Percentiles rank a stretch among this genome's conserved stretches.
These are phyloP conservation scores for Lathyrus oleraceus DNA, from an alignment of 306 rosid species.

Conservation along the genomic window DNA sequence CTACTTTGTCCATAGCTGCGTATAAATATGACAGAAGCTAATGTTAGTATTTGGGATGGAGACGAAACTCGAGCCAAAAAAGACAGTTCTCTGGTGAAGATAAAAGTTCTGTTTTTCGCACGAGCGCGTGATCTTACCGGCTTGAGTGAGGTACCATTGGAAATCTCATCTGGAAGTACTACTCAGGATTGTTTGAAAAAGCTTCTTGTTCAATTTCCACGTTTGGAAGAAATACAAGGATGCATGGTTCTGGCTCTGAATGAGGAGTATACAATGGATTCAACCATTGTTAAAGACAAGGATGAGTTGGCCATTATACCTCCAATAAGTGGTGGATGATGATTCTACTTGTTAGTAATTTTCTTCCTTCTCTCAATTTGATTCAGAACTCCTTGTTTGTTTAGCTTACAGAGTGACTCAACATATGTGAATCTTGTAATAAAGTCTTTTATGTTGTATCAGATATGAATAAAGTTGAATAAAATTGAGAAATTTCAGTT, in stretches of 20 bases:
- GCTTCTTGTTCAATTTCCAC: slow-evolving; percentile 63
- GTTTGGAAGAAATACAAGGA: slow-evolving; percentile 67
- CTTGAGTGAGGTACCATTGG: slow-evolving; percentile 58
- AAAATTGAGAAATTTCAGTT: neutral
- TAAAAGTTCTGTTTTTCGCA: slow-evolving; percentile 80
- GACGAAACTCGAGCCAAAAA: slow-evolving; percentile 24
- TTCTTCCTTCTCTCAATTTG: slow-evolving; percentile 1
- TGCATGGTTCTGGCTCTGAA: slow-evolving; percentile 85
- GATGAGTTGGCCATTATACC: slow-evolving; percentile 90
- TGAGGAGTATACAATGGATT: slow-evolving; percentile 69
- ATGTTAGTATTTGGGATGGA: slow-evolving; percentile 17
- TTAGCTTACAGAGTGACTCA: neutral
- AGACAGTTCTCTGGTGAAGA: slow-evolving; percentile 43
- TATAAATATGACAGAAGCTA: slow-evolving; percentile 33
- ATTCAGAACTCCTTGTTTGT: neutral
- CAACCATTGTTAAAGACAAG: slow-evolving; percentile 57
- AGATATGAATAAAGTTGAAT: neutral
- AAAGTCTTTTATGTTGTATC: neutral
- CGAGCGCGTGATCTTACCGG: slow-evolving; percentile 87
- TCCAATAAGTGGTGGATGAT: slow-evolving; percentile 84
- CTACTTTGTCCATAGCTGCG: neutral
- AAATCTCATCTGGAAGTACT: slow-evolving; percentile 75
- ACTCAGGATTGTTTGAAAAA: slow-evolving; percentile 65
- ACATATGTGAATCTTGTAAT: neutral
- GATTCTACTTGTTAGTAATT: neutral